Percentiles rank a stretch among this genome's conserved stretches.
phyloP scores from a whole-genome alignment of 1,284 basidiomycete species.

The Trichosporon faecale region DNA sequence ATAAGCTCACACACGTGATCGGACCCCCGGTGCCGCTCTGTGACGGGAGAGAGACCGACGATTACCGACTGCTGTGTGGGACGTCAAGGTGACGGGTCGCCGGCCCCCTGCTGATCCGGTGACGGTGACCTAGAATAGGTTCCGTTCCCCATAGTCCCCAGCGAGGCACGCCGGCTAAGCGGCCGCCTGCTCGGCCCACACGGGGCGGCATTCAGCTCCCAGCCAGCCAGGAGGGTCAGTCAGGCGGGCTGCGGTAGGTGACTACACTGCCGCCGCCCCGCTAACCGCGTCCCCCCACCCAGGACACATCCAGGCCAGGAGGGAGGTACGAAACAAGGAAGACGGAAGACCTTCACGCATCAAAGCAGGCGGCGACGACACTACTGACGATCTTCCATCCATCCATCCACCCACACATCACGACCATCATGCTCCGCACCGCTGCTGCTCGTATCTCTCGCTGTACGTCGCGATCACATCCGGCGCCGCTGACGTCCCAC shows the following conservation, averaged over 20 bases:
- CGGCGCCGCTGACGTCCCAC: not conserved
- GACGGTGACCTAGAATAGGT: not conserved
- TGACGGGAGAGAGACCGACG: not conserved
- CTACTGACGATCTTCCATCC: constrained; percentile 2
- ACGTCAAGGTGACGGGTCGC: not conserved
- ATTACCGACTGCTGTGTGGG: constrained; percentile 1
- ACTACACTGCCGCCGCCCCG: constrained; percentile 8
- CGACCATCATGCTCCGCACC: constrained; percentile 24
- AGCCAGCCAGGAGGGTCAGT: not conserved
- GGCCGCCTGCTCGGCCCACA: constrained; percentile 2
- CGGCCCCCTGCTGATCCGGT: constrained; percentile 8
- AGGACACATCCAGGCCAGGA: not conserved
- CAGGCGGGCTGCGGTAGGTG: not conserved
- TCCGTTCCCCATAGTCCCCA: constrained; percentile 2
- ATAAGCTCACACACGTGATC: not conserved
- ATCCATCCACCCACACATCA: constrained; percentile 12
- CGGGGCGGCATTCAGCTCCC: not conserved
- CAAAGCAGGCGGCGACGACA: constrained; percentile 6
- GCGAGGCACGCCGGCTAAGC: not conserved
- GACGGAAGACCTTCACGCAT: constrained; percentile 4
- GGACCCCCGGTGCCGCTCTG: constrained; percentile 7
- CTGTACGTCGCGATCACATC: constrained; percentile 23
- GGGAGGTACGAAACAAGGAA: not conserved
- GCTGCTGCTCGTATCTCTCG: constrained; percentile 33
- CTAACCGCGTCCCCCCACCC: constrained; percentile 9